Base-by-base conservation (phyloP, 257 asterid species). In the Ehretia macrophylla region DNA sequence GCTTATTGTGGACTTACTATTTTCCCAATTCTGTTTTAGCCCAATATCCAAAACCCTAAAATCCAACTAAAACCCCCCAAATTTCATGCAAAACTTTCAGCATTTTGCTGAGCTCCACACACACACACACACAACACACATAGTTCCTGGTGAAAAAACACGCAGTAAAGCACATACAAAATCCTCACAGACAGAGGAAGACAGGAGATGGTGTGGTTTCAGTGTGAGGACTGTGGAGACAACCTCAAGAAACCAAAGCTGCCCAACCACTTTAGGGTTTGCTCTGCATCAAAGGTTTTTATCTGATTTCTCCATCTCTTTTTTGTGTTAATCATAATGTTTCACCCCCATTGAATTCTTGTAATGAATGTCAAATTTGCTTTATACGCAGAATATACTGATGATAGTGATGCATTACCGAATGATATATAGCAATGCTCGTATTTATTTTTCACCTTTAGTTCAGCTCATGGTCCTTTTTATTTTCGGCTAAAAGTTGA, bases 151-250 rank as follows among this genome's bases (percentile, higher is more conserved):
- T 37, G 35, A 27, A 27, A 27, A 27, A 27, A 27, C 35, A 27
- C 35, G 12, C 47, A 42, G 16, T 42, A 10, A 42, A 42, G 11
- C 47, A 16, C 40, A 46, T 51, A 8, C 47, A 13, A 27, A 42
- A 20, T n/a, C n/a, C n/a, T n/a, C 54, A 3, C 47, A 13, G 14
- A 42, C 47, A 51, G 58, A 55, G 68, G 59, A 53, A 61, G n/a
- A 42, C 38, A 55, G 68, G 42, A 73, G 66, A 86, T 92, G 98
- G 98, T 92, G 74, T 92, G 98, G 98, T 92, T 92, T 82, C 97
- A 88, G 80, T 92, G 97, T 59, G 98, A 92, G 76, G 98, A 84
- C 55, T 92, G 96, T 49, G 98, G 98, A 23, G 98, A 88, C 77
- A 83, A 92, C 65, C 82, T 92, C 17, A 86, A 92, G 81, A 92